Percentiles rank a stretch among this genome's conserved stretches.
phyloP scores from a whole-genome alignment of 371 early-diverging fungal genomes.

The Parasitella parasitica region DNA sequence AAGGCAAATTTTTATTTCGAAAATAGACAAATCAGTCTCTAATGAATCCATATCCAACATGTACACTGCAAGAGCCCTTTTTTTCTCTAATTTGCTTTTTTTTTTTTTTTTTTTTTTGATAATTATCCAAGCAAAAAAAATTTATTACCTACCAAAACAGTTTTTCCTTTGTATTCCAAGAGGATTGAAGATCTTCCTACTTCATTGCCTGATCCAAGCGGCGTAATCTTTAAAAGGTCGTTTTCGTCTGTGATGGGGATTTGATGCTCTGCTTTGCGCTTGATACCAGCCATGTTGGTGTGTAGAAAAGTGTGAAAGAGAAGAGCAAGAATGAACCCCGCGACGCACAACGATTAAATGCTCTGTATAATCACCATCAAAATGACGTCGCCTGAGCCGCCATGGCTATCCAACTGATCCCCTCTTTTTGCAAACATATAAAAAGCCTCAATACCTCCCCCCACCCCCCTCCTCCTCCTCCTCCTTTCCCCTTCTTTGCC shows the following conservation, averaged over 20 bases:
- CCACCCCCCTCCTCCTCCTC: neutral
- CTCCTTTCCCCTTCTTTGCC: neutral
- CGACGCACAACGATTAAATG: neutral
- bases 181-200: constrained; percentile 99
- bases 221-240: constrained; percentile 85
- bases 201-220: constrained; percentile 99
- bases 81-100: neutral
- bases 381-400: neutral
- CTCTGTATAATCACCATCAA: neutral
- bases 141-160: constrained; percentile 76
- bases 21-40: neutral
- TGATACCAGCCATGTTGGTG: constrained; percentile 41
- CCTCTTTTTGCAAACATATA: too few relatives aligned
- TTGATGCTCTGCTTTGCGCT: constrained; percentile 51
- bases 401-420: neutral
- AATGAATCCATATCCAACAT: neutral
- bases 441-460: too few relatives aligned
- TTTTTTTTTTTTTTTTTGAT: neutral
- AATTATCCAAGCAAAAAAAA: neutral
- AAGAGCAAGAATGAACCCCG: neutral
- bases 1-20: constrained; percentile 5
- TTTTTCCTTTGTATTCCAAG: constrained; percentile 95
- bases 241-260: constrained; percentile 60
- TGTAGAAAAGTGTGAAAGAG: neutral
- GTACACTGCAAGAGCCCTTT: neutral